Conservation (phyloP, 257 asterid genomes). For the Plantago elongata region DNA sequence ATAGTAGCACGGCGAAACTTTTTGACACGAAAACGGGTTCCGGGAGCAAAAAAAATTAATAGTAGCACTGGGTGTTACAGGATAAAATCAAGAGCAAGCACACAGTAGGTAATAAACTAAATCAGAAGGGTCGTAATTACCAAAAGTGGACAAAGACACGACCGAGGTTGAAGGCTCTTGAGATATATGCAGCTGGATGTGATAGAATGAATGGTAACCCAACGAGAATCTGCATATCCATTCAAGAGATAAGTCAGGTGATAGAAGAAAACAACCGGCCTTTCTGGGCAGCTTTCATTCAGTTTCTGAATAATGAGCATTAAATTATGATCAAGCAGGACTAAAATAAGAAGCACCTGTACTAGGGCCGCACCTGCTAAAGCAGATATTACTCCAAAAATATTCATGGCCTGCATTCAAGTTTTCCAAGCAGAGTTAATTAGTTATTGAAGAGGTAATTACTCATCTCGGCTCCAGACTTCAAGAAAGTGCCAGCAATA, state of each 20-base stretch:
- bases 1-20: too few species aligned
- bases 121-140: conserved; percentile 36
- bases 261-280: conserved; percentile 13
- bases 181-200: conserved; percentile 67
- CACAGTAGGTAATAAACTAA: neutral
- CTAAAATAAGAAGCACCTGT: conserved; percentile 56
- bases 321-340: conserved; percentile 10
- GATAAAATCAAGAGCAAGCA: conserved; percentile 11
- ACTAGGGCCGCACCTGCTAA: conserved; percentile 88
- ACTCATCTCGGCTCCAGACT: neutral
- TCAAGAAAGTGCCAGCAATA: conserved; percentile 11
- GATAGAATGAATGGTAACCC: conserved; percentile 77
- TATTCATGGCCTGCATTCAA: conserved; percentile 74
- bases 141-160: conserved; percentile 93
- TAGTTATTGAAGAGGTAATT: conserved; percentile 10
- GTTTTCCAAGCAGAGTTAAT: conserved; percentile 19
- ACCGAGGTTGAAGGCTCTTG: conserved; percentile 89
- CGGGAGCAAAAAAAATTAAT: too few species aligned
- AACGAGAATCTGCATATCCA: conserved; percentile 65
- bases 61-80: too few species aligned
- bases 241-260: conserved; percentile 23
- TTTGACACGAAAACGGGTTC: too few species aligned
- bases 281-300: neutral
- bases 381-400: conserved; percentile 80
- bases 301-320: conserved; percentile 2